A percentile compares a stretch with the other conserved stretches of the same genome.
phyloP scores from a whole-genome alignment of 345 rosid genomes.

The Mercurialis annua region DNA sequence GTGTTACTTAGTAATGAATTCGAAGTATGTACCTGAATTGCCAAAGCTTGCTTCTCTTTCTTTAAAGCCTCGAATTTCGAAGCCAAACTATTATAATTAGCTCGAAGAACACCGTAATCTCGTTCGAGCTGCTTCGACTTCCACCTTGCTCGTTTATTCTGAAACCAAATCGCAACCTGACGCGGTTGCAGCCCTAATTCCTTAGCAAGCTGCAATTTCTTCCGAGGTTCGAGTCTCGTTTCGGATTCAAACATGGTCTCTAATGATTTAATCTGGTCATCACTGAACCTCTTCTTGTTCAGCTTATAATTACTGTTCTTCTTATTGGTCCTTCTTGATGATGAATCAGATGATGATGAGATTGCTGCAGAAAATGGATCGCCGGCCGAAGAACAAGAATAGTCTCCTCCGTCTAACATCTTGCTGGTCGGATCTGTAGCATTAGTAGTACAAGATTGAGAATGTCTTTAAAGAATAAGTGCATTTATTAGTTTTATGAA shows the following conservation, averaged over 20 bases:
- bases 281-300: constrained; percentile 70
- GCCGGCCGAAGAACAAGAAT: constrained; percentile 23
- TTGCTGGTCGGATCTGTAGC: constrained; percentile 5
- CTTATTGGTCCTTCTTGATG: constrained; percentile 42
- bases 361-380: constrained; percentile 29
- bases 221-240: constrained; percentile 65
- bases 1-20: too few species aligned
- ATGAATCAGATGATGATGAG: too few species aligned
- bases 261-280: constrained; percentile 72
- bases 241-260: constrained; percentile 71
- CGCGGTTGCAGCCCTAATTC: constrained; percentile 80
- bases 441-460: neutral
- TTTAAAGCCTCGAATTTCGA: constrained; percentile 53
- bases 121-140: constrained; percentile 78
- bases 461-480: neutral
- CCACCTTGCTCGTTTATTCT: constrained; percentile 85
- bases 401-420: constrained; percentile 46
- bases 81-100: constrained; percentile 51
- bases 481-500: neutral
- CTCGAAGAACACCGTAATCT: constrained; percentile 50
- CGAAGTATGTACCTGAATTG: constrained; percentile 59
- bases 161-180: constrained; percentile 93
- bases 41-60: constrained; percentile 62
- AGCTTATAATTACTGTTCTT: too few species aligned
- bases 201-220: constrained; percentile 66